Evolutionary conservation across 306 rosid species (phyloP).

Genomic region (Acacia confusa): DNA sequence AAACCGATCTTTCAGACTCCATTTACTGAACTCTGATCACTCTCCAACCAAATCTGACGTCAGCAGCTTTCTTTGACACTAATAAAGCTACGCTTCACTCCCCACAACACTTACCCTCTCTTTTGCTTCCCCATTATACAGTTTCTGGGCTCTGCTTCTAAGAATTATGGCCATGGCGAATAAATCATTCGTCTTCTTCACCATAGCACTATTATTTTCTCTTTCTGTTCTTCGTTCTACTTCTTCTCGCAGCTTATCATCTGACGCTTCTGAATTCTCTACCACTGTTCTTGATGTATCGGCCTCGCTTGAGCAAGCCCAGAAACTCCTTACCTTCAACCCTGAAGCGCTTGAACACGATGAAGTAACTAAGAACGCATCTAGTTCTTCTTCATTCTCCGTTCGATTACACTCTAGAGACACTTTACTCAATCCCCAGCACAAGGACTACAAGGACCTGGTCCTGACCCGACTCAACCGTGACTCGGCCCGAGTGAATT

Average conservation of each 20-base stretch:
- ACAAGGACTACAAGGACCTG: slow-evolving; percentile 49
- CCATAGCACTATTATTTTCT: slow-evolving; percentile 17
- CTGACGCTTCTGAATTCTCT: slow-evolving; percentile 20
- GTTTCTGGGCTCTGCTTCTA: background rate
- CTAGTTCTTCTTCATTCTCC: slow-evolving; percentile 35
- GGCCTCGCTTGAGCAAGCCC: slow-evolving; percentile 55
- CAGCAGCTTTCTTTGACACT: background rate
- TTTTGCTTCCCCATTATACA: background rate
- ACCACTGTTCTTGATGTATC: slow-evolving; percentile 54
- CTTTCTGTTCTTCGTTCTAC: slow-evolving; percentile 23
- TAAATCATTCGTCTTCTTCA: slow-evolving; percentile 2
- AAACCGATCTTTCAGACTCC: background rate
- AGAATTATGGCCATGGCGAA: slow-evolving; percentile 41
- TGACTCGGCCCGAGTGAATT: slow-evolving; percentile 75
- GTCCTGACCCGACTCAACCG: slow-evolving; percentile 56
- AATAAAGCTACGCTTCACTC: slow-evolving; percentile 42
- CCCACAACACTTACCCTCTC: background rate
- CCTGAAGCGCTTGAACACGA: slow-evolving; percentile 28
- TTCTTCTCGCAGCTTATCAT: slow-evolving; percentile 36
- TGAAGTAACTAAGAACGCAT: background rate
- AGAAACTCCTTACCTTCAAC: slow-evolving; percentile 47
- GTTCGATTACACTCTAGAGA: slow-evolving; percentile 58
- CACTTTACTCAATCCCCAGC: slow-evolving; percentile 37
- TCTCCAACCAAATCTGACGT: slow-evolving; percentile 34
- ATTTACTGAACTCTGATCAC: slow-evolving; percentile 17